Evolutionary conservation across 306 rosid genomes (phyloP).

Genomic region (Quercus suber): DNA sequence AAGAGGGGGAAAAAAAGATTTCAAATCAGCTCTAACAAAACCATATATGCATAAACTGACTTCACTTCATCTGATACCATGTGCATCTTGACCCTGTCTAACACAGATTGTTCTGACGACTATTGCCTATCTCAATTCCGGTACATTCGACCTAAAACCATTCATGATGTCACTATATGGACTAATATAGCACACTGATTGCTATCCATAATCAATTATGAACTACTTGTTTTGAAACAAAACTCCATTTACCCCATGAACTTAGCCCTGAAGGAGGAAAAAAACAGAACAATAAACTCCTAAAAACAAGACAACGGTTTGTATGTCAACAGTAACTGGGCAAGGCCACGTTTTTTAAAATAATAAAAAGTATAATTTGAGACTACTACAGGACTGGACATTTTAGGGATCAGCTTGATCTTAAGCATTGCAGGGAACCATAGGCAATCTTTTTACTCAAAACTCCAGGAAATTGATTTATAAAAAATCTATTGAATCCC

Average conservation of each 20-base stretch:
- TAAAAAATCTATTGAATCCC: not conserved
- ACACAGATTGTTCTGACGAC: not conserved
- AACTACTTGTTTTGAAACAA: not conserved
- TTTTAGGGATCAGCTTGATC: not conserved
- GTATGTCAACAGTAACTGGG: not conserved
- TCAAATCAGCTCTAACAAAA: not conserved
- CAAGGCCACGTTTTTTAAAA: not conserved
- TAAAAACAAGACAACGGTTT: not conserved
- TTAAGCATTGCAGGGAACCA: not conserved
- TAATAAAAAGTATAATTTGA: not conserved
- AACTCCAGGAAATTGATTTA: not conserved
- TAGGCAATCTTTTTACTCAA: not conserved
- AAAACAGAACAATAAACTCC: not conserved
- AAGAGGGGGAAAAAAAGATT: constrained; percentile 1
- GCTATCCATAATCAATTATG: not conserved
- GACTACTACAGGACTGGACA: not conserved
- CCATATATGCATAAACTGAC: constrained; percentile 9
- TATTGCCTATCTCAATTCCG: not conserved
- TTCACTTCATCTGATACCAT: not conserved
- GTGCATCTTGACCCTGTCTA: constrained; percentile 5
- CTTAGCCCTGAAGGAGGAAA: not conserved
- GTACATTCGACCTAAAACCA: not conserved
- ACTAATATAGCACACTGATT: not conserved
- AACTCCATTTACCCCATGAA: not conserved
- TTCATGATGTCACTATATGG: not conserved